A percentile compares a stretch with the other conserved stretches of the same genome.
Evolutionary conservation across 768 basidiomycete genomes (phyloP).

Genomic region (Scleroderma citrinum): DNA sequence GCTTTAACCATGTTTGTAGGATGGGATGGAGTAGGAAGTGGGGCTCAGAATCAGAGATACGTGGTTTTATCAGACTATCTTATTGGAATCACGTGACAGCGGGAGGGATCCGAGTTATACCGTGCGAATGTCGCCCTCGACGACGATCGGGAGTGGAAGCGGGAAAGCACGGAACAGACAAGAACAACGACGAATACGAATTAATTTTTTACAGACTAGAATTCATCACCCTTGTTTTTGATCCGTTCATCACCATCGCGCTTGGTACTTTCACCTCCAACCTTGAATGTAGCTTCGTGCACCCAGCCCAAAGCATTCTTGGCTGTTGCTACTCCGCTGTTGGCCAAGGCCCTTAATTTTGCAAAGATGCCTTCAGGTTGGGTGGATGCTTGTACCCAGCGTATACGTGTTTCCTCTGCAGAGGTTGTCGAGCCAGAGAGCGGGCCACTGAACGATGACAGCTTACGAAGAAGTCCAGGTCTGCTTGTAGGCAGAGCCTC

Average conservation of each 20-base stretch:
- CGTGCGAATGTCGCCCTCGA: background rate
- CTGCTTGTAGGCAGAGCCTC: slow-evolving; percentile 57
- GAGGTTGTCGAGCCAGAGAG: background rate
- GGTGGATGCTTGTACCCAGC: slow-evolving; percentile 63
- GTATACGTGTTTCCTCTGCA: slow-evolving; percentile 73
- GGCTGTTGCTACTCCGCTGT: slow-evolving; percentile 60
- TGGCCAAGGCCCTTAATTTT: slow-evolving; percentile 61
- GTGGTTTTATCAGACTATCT: background rate
- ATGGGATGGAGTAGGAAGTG: background rate
- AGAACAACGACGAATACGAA: too few relatives aligned
- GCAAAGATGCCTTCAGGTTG: slow-evolving; percentile 52
- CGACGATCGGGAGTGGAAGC: background rate
- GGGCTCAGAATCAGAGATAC: background rate
- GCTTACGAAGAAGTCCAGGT: slow-evolving; percentile 72
- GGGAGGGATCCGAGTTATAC: background rate
- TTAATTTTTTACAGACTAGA: slow-evolving; percentile 13
- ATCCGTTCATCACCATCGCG: slow-evolving; percentile 17
- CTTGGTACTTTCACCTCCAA: slow-evolving; percentile 19
- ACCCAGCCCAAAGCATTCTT: slow-evolving; percentile 45
- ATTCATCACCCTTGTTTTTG: slow-evolving; percentile 27
- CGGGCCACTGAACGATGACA: background rate
- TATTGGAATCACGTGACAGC: background rate
- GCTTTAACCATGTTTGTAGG: slow-evolving; percentile 49
- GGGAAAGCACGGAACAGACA: background rate
- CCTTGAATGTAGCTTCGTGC: slow-evolving; percentile 20